Evolutionary conservation across 2,329 filamentous ascomycete species (phyloP).

Genomic region (Alternaria novae-zelandiae): DNA sequence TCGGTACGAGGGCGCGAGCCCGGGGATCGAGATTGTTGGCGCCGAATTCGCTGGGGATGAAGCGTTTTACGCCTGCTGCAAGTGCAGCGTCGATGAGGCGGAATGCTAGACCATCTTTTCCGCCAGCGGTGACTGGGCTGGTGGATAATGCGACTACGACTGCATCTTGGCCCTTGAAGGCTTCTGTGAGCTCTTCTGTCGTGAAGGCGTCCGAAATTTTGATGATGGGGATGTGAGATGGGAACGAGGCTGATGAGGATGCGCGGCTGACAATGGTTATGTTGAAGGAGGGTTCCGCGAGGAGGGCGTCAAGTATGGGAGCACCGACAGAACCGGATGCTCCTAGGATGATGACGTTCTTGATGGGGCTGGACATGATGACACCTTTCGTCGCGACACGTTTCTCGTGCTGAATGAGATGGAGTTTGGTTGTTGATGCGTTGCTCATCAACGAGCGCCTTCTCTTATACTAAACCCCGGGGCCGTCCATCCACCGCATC

Average conservation of each 20-base stretch:
- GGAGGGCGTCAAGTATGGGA: conserved; percentile 39
- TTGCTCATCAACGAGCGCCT: neutral
- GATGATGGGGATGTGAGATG: conserved; percentile 32
- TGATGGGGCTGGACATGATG: conserved; percentile 14
- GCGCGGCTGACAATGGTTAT: conserved; percentile 44
- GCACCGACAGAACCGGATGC: conserved; percentile 32
- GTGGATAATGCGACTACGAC: conserved; percentile 44
- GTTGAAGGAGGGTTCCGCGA: conserved; percentile 41
- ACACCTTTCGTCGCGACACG: neutral
- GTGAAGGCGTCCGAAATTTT: conserved; percentile 35
- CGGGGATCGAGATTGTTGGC: conserved; percentile 45
- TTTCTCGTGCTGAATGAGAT: neutral
- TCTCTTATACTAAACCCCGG: neutral
- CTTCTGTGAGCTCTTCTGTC: conserved; percentile 33
- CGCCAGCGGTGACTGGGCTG: conserved; percentile 27
- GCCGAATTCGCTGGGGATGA: conserved; percentile 52
- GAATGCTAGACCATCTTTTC: conserved; percentile 23
- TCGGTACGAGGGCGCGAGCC: conserved; percentile 38
- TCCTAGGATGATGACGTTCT: conserved; percentile 38
- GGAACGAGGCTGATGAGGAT: conserved; percentile 30
- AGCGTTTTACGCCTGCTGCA: conserved; percentile 47
- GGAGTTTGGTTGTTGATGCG: neutral
- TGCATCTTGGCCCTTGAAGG: conserved; percentile 47
- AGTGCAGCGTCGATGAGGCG: conserved; percentile 50
- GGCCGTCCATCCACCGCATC: neutral